Base-by-base conservation (phyloP, 73 alveolate species). In the Diophrys appendiculata region DNA sequence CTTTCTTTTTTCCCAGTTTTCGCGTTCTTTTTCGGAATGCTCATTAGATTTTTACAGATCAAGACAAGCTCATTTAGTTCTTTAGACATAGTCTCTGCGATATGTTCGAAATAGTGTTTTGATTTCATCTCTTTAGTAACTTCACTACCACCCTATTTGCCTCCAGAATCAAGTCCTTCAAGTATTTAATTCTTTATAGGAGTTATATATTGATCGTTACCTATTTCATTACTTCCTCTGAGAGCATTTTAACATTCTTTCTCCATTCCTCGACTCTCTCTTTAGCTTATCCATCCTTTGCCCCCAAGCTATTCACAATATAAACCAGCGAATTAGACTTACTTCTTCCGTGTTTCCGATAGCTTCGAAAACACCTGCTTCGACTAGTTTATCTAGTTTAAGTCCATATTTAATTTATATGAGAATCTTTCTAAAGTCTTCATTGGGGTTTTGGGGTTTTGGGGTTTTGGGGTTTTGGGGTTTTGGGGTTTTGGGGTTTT, bases 241-340 rank as follows among this genome's bases (percentile, higher is more conserved):
- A 72, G 28, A 86, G 34, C 28, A 64, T 60, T 29, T 80, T 74
- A 35, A 86, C 64, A 54, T 79, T 86, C 53, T 86, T 86, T 52
- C 93, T 73, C 93, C 93, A 86, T 27, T 55, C 78, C 68, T 86
- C 93, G 11, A 86, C 93, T 34, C 89, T 28, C 2, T 73, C 89
- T 64, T 86, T 86, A 26, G 93, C 80, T 43, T 86, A 54, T 2
- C 89, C 93, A 68, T 86, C 93, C 11, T 73, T 52, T 29, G 23
- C 29, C 55, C 11, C 25, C 18, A 43, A 43, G 5, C 60, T 43
- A 5, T 43, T 43, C 18, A 43, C 5, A 43, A 11, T 43, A 43
- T 43, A 5, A 43, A 43, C 18, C 5, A 43, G 60, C n/a, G 60
- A 43, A 5, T 43, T 11, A 43, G 5, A 43, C 60, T 43, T 43